A percentile compares a stretch with the other conserved stretches of the same genome.
phyloP scores from a whole-genome alignment of 345 rosid species.

The Corchorus capsularis region DNA sequence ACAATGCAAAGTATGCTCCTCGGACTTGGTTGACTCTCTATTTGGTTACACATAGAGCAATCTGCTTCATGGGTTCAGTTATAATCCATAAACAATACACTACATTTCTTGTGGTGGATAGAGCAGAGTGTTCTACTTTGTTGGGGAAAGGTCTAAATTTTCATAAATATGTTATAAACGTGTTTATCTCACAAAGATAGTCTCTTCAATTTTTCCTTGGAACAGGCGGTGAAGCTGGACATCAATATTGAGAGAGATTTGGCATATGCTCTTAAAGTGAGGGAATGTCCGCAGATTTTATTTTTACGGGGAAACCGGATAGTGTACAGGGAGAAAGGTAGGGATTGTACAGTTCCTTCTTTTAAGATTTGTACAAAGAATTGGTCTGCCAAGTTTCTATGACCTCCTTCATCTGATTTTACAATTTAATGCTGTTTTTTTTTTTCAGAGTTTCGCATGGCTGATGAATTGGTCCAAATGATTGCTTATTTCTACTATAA shows the following conservation, averaged over 20 bases:
- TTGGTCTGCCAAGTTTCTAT: constrained; percentile 1
- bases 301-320: constrained; percentile 74
- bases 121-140: not conserved
- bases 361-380: not conserved
- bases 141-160: constrained; percentile 17
- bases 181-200: not conserved
- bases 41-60: not conserved
- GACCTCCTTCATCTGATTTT: constrained; percentile 9
- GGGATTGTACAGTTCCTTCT: constrained; percentile 11
- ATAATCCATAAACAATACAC: not conserved
- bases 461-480: constrained; percentile 85
- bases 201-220: constrained; percentile 21
- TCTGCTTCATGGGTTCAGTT: not conserved
- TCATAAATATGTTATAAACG: not conserved
- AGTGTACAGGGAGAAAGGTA: constrained; percentile 82
- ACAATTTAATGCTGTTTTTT: constrained; percentile 19
- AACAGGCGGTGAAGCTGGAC: constrained; percentile 84
- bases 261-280: constrained; percentile 93
- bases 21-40: not conserved
- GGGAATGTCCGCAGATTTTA: constrained; percentile 75
- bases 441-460: constrained; percentile 65
- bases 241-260: constrained; percentile 84
- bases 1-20: not conserved
- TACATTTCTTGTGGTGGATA: too few relatives aligned
- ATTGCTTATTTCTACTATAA: constrained; percentile 90